Conservation (phyloP, 1,139 yeast genomes). For the Pneumocystis carinii region DNA sequence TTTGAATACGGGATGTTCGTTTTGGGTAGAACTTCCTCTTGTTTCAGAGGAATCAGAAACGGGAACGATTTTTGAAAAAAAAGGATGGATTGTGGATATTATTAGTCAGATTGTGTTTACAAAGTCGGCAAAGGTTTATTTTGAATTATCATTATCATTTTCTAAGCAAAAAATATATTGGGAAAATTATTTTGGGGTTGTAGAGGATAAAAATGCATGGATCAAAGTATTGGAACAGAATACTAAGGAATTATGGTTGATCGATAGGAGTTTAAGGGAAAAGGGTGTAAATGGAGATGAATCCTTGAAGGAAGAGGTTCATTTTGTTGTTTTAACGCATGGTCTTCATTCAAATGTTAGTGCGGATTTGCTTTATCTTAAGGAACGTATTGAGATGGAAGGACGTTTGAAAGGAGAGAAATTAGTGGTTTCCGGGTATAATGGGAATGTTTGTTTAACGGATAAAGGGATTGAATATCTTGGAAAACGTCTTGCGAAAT, state of each 20-base stretch:
- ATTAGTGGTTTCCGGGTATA: constrained; percentile 64
- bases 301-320: constrained; percentile 30
- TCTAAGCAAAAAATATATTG: constrained; percentile 24
- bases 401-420: constrained; percentile 37
- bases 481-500: constrained; percentile 72
- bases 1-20: constrained; percentile 52
- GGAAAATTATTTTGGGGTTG: constrained; percentile 11
- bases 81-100: constrained; percentile 61
- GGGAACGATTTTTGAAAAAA: constrained; percentile 30
- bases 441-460: constrained; percentile 75
- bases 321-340: constrained; percentile 68
- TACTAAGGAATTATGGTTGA: constrained; percentile 63
- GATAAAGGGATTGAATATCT: constrained; percentile 80
- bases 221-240: constrained; percentile 39
- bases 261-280: constrained; percentile 24
- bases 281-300: constrained; percentile 23
- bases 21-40: constrained; percentile 20
- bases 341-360: constrained; percentile 84
- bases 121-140: constrained; percentile 49
- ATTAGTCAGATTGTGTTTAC: constrained; percentile 71
- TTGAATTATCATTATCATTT: constrained; percentile 50
- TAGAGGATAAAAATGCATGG: constrained; percentile 10
- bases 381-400: constrained; percentile 57
- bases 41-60: constrained; percentile 23
- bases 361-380: constrained; percentile 74